phyloP scores from a whole-genome alignment of 176 grass and related monocot species.

The Leersia perrieri region DNA sequence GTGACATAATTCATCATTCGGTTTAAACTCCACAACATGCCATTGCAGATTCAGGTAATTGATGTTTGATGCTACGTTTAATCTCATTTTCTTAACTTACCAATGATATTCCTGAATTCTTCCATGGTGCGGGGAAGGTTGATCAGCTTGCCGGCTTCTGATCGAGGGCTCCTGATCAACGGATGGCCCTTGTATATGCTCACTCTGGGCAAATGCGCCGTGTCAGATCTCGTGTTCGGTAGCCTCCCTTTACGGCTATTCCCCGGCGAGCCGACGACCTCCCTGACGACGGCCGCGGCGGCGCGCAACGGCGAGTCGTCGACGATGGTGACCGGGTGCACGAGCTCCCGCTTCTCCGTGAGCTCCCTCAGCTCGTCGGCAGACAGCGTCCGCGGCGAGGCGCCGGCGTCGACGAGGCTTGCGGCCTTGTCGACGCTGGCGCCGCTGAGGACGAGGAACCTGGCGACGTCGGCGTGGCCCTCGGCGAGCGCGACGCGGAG shows the following conservation, averaged over 20 bases:
- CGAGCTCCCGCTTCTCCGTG: slow-evolving; percentile 45
- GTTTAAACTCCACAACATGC: neutral
- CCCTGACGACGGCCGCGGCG: neutral
- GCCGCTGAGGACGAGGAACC: slow-evolving; percentile 64
- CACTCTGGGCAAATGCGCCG: slow-evolving; percentile 41
- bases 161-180: slow-evolving; percentile 43
- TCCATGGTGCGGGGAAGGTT: slow-evolving; percentile 70
- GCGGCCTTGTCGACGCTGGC: slow-evolving; percentile 59
- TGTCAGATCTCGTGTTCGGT: slow-evolving; percentile 11
- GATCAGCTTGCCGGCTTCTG: slow-evolving; percentile 73
- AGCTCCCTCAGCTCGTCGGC: slow-evolving; percentile 46
- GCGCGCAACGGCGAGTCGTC: slow-evolving; percentile 26
- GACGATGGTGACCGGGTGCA: slow-evolving; percentile 47
- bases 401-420: neutral
- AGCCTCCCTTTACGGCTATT: neutral
- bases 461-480: slow-evolving; percentile 48
- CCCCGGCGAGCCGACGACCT: slow-evolving; percentile 10
- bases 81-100: slow-evolving; percentile 39
- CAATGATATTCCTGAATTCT: slow-evolving; percentile 53
- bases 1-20: neutral
- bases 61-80: neutral
- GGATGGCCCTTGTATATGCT: slow-evolving; percentile 85
- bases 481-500: slow-evolving; percentile 59
- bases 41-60: neutral
- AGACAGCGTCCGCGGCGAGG: slow-evolving; percentile 1